These are phyloP conservation scores for Coemansia sp. DNA, from an alignment of 192 early-diverging fungal genomes.

Conservation along the genomic window DNA sequence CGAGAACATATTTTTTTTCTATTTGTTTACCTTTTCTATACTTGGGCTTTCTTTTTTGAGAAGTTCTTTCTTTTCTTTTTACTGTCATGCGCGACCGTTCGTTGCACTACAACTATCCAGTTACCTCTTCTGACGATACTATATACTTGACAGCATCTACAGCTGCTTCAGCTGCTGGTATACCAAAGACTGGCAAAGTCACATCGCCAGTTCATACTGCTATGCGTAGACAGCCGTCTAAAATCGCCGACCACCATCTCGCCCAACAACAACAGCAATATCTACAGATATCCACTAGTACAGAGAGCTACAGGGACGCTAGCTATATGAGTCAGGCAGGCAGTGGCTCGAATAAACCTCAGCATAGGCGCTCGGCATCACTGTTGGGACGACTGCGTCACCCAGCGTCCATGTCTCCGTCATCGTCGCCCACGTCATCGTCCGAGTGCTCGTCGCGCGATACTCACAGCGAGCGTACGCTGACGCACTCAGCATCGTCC, in stretches of 20 bases:
- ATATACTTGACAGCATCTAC: conserved; percentile 19
- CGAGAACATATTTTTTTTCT: background rate
- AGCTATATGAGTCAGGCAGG: conserved; percentile 1
- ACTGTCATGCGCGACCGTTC: conserved; percentile 18
- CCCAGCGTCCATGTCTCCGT: conserved; percentile 18
- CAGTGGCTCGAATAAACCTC: background rate
- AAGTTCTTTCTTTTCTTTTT: background rate
- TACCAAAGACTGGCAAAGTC: background rate
- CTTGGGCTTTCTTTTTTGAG: background rate
- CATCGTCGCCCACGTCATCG: conserved; percentile 45
- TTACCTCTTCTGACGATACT: conserved; percentile 34
- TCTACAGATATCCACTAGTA: background rate
- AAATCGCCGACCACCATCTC: conserved; percentile 9
- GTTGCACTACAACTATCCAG: conserved; percentile 18
- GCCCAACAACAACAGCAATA: background rate
- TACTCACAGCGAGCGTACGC: conserved; percentile 39
- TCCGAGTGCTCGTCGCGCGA: conserved; percentile 38
- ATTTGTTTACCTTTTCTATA: conserved; percentile 6
- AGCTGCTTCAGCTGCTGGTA: no score
- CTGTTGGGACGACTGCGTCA: conserved; percentile 25
- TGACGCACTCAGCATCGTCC: conserved; percentile 39
- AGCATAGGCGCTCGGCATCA: conserved; percentile 32
- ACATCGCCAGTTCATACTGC: background rate
- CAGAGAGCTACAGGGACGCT: background rate
- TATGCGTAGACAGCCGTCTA: background rate